Percentiles rank a stretch among this genome's conserved stretches.
Conservation (phyloP, 257 asterid genomes). For the Voacanga thouarsii region DNA sequence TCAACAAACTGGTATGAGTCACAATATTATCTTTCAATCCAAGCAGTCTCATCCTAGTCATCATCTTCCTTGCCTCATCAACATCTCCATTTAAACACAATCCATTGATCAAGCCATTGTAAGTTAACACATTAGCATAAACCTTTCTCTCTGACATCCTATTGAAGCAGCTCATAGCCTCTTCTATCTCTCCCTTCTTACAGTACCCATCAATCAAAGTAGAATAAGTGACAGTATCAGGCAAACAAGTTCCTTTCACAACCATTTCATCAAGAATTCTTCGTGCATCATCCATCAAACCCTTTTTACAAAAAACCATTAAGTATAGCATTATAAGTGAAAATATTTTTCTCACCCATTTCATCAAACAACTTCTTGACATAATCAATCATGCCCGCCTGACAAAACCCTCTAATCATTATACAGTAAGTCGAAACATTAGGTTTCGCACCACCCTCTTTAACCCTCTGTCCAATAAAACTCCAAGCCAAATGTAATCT, state of each 20-base stretch:
- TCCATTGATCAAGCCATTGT: conserved; percentile 50
- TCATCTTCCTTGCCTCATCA: conserved; percentile 44
- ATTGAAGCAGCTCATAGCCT: conserved; percentile 40
- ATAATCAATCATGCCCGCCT: conserved; percentile 38
- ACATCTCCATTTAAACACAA: conserved; percentile 42
- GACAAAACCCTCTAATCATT: conserved; percentile 43
- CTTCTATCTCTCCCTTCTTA: conserved; percentile 31
- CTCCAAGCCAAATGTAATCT: conserved; percentile 35
- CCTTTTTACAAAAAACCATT: conserved; percentile 47
- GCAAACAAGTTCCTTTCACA: conserved; percentile 28
- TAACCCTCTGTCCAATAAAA: conserved; percentile 35
- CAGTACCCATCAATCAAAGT: conserved; percentile 50
- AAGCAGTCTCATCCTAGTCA: conserved; percentile 40
- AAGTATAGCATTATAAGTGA: conserved; percentile 36
- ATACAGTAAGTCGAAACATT: conserved; percentile 44
- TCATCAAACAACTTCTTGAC: conserved; percentile 49
- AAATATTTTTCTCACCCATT: conserved; percentile 34
- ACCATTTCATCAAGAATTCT: conserved; percentile 31
- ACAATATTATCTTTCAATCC: conserved; percentile 41
- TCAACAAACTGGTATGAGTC: conserved; percentile 44
- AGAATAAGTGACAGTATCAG: conserved; percentile 34
- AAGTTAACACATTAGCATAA: conserved; percentile 38
- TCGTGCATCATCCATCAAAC: conserved; percentile 33
- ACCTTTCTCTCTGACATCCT: conserved; percentile 34
- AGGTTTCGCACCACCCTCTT: conserved; percentile 31